These are phyloP conservation scores for Hypomontagnella submonticulosa DNA, from an alignment of 495 filamentous ascomycete genomes.

Conservation along the genomic window DNA sequence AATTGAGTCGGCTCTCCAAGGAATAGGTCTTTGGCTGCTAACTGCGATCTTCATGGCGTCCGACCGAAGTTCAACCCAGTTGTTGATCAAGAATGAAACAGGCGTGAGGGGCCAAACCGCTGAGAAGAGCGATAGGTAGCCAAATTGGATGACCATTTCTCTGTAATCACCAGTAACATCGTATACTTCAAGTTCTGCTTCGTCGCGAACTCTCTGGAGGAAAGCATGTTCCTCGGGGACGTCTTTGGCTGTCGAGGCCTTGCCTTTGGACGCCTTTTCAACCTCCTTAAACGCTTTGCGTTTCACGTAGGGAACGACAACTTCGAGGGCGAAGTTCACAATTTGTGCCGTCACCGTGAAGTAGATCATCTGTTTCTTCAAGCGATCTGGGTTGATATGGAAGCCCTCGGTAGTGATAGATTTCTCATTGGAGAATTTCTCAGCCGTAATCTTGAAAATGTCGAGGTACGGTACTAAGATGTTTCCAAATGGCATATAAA, in stretches of 20 bases:
- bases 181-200: slow-evolving; percentile 87
- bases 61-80: slow-evolving; percentile 94
- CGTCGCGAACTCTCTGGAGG: slow-evolving; percentile 80
- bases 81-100: slow-evolving; percentile 90
- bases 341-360: slow-evolving; percentile 96
- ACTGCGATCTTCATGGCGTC: slow-evolving; percentile 95
- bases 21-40: slow-evolving; percentile 87
- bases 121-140: slow-evolving; percentile 93
- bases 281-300: slow-evolving; percentile 77
- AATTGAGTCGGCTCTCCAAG: slow-evolving; percentile 89
- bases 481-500: slow-evolving; percentile 94
- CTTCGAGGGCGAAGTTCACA: slow-evolving; percentile 86
- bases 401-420: slow-evolving; percentile 75
- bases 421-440: slow-evolving; percentile 78
- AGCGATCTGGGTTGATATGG: slow-evolving; percentile 82
- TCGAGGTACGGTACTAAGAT: slow-evolving; percentile 90
- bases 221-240: slow-evolving; percentile 79
- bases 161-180: slow-evolving; percentile 88
- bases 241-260: slow-evolving; percentile 59
- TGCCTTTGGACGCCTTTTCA: slow-evolving; percentile 71
- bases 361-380: slow-evolving; percentile 94
- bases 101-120: slow-evolving; percentile 92
- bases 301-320: slow-evolving; percentile 86
- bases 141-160: slow-evolving; percentile 96
- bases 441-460: slow-evolving; percentile 81